Evolutionary conservation across 495 filamentous ascomycete species (phyloP).

Genomic region (Neurospora sp.): DNA sequence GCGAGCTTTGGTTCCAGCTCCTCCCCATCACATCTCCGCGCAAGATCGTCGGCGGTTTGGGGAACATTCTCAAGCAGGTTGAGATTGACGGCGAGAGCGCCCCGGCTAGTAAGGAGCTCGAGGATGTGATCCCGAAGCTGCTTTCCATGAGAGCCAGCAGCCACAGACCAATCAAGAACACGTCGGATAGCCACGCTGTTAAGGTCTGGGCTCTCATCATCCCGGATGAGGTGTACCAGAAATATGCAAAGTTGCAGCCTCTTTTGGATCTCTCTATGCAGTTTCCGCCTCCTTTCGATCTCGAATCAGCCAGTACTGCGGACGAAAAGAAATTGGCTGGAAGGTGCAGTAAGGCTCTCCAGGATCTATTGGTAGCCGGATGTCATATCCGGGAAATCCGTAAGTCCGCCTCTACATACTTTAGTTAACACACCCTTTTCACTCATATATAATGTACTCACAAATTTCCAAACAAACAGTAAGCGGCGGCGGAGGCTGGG

Average conservation of each 20-base stretch:
- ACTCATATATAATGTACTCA: neutral
- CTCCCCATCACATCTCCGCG: constrained; percentile 55
- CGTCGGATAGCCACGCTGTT: constrained; percentile 32
- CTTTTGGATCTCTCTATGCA: neutral
- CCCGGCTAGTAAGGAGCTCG: constrained; percentile 70
- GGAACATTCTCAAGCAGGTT: constrained; percentile 71
- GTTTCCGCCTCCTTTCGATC: neutral
- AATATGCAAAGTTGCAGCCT: neutral
- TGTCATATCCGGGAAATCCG: constrained; percentile 51
- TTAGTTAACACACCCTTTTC: neutral
- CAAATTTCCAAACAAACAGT: constrained; percentile 30
- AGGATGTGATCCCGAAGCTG: constrained; percentile 50
- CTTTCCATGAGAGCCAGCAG: constrained; percentile 31
- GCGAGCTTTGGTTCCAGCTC: constrained; percentile 36
- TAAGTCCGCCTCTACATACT: constrained; percentile 18
- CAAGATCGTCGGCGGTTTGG: constrained; percentile 55
- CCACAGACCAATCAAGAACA: neutral
- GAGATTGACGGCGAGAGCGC: constrained; percentile 38
- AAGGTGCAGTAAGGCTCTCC: neutral
- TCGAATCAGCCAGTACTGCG: neutral
- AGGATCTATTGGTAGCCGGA: constrained; percentile 25
- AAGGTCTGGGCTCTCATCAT: constrained; percentile 70
- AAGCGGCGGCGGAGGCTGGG: constrained; percentile 89
- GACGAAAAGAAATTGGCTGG: neutral
- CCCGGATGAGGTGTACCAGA: constrained; percentile 19